Conservation (phyloP, 352 stramenopile genomes). For the Pythium phragmiticola region DNA sequence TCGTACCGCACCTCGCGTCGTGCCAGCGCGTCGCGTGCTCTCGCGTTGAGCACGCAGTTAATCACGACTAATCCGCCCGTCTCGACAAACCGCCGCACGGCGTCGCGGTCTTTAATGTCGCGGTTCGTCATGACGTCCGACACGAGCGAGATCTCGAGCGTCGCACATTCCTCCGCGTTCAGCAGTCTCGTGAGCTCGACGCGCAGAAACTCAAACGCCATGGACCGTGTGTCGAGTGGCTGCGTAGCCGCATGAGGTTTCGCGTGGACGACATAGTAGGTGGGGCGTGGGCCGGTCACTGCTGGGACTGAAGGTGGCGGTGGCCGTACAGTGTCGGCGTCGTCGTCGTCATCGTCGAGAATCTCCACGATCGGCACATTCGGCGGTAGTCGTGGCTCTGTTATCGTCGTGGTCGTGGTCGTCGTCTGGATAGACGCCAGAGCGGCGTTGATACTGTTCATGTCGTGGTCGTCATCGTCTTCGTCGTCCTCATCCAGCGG, state of each 20-base stretch:
- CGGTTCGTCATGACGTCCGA: constrained; percentile 59
- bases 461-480: constrained; percentile 25
- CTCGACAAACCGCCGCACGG: constrained; percentile 61
- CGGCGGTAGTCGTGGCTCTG: background rate
- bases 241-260: constrained; percentile 27
- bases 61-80: constrained; percentile 55
- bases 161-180: constrained; percentile 39
- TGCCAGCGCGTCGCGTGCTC: constrained; percentile 4
- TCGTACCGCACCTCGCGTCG: constrained; percentile 3
- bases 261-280: constrained; percentile 55
- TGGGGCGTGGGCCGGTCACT: background rate
- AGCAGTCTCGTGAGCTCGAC: constrained; percentile 51
- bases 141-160: constrained; percentile 47
- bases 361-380: constrained; percentile 12
- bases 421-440: constrained; percentile 8
- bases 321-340: background rate
- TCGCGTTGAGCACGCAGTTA: constrained; percentile 29
- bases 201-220: constrained; percentile 64
- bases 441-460: constrained; percentile 16
- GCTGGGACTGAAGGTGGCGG: background rate
- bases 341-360: constrained; percentile 1
- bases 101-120: constrained; percentile 50
- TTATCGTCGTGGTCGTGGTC: background rate
- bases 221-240: constrained; percentile 44
- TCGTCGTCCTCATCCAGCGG: constrained; percentile 28